phyloP scores from a whole-genome alignment of 805 yeast species.

The Nakazawaea populi region DNA sequence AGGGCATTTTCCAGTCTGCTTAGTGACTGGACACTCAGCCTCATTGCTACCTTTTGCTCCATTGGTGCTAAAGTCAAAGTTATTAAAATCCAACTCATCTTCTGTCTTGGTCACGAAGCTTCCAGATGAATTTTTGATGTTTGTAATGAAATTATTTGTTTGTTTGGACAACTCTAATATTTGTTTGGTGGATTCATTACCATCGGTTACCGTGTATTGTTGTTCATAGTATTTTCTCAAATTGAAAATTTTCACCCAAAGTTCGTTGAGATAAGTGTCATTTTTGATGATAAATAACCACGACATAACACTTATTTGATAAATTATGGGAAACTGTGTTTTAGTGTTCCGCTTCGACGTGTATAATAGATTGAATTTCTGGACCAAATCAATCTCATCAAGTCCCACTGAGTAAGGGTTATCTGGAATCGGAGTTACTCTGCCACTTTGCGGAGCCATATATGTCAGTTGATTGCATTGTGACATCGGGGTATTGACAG shows the following conservation, averaged over 20 bases:
- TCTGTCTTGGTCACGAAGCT: neutral
- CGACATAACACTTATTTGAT: slow-evolving; percentile 42
- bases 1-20: slow-evolving; percentile 5
- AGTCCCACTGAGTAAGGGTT: slow-evolving; percentile 6
- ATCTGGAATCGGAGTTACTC: neutral
- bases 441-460: slow-evolving; percentile 1
- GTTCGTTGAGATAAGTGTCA: slow-evolving; percentile 47
- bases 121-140: slow-evolving; percentile 4
- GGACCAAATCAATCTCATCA: slow-evolving; percentile 22
- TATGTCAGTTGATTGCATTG: neutral
- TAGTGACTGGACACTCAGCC: neutral
- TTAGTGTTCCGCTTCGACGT: slow-evolving; percentile 28
- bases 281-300: slow-evolving; percentile 57
- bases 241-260: slow-evolving; percentile 38
- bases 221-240: slow-evolving; percentile 30
- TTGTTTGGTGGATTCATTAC: slow-evolving; percentile 23
- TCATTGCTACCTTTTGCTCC: neutral
- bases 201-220: slow-evolving; percentile 25
- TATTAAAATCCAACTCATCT: slow-evolving; percentile 20
- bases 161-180: slow-evolving; percentile 18
- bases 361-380: slow-evolving; percentile 28
- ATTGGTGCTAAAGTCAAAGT: slow-evolving; percentile 20
- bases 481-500: slow-evolving; percentile 8
- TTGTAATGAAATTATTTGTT: slow-evolving; percentile 7
- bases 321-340: slow-evolving; percentile 29